Base-by-base conservation (phyloP, 164 flowering plant species). In the Nelumbo lutea region DNA sequence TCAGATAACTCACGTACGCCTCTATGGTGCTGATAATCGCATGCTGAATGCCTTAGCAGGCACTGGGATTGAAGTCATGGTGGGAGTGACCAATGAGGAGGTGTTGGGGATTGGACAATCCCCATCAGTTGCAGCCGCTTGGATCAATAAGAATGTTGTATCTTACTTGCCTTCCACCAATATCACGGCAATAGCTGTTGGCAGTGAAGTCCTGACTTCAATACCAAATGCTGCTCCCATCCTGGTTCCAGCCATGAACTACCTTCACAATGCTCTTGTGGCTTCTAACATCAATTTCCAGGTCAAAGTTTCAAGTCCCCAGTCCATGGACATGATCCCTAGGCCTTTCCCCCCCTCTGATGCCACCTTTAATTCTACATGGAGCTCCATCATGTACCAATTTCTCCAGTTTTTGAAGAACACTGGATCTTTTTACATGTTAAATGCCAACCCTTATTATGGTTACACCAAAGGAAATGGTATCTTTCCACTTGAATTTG, bases 261-360 rank as follows among this genome's bases (percentile, higher is more conserved):
- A 84, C 75, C 78, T 93, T 61, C 78, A 79, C n/a, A 69, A 72
- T 58, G 82, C 82, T 51, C 79, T 79, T 15, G 73, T 79, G 40
- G 79, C 82, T 52, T 51, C 82, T 44, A 77, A 76, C 61, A 71
- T 79, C 58, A 76, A 79, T 64, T 68, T 57, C 41, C 79, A 71
- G 57, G 76, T 79, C 66, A 79, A 79, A 74, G 77, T 79, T 43
- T 76, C 82, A 5, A 76, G 75, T 40, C 96, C 98, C 0, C 87
- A 80, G 13, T 76, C 93, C 62, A 88, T 89, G 93, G 96, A 89
- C 61, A 52, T 88, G 9, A 89, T 93, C 44, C 86, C 91, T 3
- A 82, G 64, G 71, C 78, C 91, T 39, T 93, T 93, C 73, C 98
- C 98, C 44, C 98, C 98, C 3, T 90, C 98, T n/a, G 81, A 91